Percentiles rank a stretch among this genome's conserved stretches.
Conservation (phyloP, 805 yeast species). For the Saccharomycopsis sp. region DNA sequence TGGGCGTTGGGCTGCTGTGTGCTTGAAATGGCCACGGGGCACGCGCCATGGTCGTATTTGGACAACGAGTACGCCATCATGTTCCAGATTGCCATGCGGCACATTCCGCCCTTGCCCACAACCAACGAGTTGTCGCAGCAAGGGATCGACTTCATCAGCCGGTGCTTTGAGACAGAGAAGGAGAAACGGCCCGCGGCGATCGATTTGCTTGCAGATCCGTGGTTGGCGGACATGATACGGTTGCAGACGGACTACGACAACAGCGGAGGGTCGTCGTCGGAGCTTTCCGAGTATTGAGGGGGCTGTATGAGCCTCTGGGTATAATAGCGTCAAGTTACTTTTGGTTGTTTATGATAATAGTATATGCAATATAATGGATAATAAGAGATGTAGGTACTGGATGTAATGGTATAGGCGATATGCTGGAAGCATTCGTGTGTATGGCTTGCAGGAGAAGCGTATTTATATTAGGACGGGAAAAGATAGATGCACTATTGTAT, state of each 20-base stretch:
- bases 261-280: neutral
- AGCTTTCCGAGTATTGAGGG: neutral
- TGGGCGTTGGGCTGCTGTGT: slow-evolving; percentile 98
- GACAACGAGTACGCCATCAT: slow-evolving; percentile 98
- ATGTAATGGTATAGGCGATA: no score
- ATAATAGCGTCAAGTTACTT: no score
- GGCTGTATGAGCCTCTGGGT: no score
- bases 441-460: no score
- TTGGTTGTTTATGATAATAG: no score
- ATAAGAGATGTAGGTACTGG: no score
- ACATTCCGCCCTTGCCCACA: slow-evolving; percentile 77
- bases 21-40: slow-evolving; percentile 92
- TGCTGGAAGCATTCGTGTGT: no score
- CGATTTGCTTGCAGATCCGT: slow-evolving; percentile 80
- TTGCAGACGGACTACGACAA: neutral
- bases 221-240: slow-evolving; percentile 35
- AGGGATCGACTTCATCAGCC: slow-evolving; percentile 64
- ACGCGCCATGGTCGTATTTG: slow-evolving; percentile 92
- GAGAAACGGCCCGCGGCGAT: slow-evolving; percentile 73
- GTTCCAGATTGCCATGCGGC: slow-evolving; percentile 97
- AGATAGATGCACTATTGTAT: no score
- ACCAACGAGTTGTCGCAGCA: slow-evolving; percentile 67
- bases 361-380: no score
- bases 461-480: no score
- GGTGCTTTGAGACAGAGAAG: slow-evolving; percentile 81